phyloP scores from a whole-genome alignment of 768 basidiomycete genomes.

The Russula lepida region DNA sequence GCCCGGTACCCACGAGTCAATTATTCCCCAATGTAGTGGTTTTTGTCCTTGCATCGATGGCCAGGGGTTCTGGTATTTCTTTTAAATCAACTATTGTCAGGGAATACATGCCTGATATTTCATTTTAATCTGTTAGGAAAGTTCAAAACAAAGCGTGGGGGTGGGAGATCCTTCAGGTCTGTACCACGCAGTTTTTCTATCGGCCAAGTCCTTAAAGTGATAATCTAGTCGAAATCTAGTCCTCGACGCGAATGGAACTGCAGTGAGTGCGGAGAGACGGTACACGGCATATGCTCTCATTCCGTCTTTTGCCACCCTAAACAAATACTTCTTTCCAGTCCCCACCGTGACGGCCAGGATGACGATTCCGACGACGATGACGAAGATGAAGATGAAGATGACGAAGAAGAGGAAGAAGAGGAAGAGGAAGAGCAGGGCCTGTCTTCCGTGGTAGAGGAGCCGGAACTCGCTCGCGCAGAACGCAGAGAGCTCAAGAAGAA shows the following conservation, averaged over 20 bases:
- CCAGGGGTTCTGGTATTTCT: not conserved
- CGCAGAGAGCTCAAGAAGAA: slow-evolving; percentile 80
- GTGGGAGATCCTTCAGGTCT: slow-evolving; percentile 36
- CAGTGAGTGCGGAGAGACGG: slow-evolving; percentile 22
- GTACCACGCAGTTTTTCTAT: not conserved
- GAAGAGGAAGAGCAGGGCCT: slow-evolving; percentile 26
- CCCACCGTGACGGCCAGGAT: slow-evolving; percentile 15
- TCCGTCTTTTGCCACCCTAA: not conserved
- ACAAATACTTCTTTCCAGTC: not conserved
- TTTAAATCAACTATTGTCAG: not conserved
- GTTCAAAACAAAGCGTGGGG: slow-evolving; percentile 36
- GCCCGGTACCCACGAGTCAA: not conserved
- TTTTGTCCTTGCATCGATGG: not conserved
- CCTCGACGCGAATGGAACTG: slow-evolving; percentile 27
- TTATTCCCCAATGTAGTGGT: not conserved
- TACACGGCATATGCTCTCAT: not conserved
- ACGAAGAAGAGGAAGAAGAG: slow-evolving; percentile 36
- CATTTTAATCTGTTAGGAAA: slow-evolving; percentile 26
- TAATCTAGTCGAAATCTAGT: slow-evolving; percentile 19
- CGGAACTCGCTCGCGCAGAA: slow-evolving; percentile 62
- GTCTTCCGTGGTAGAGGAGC: slow-evolving; percentile 27
- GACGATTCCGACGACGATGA: slow-evolving; percentile 30
- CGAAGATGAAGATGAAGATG: slow-evolving; percentile 38
- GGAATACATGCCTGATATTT: not conserved
- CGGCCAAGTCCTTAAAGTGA: slow-evolving; percentile 13